Conservation (phyloP, 768 basidiomycete species). For the Pleurotus sapidus region DNA sequence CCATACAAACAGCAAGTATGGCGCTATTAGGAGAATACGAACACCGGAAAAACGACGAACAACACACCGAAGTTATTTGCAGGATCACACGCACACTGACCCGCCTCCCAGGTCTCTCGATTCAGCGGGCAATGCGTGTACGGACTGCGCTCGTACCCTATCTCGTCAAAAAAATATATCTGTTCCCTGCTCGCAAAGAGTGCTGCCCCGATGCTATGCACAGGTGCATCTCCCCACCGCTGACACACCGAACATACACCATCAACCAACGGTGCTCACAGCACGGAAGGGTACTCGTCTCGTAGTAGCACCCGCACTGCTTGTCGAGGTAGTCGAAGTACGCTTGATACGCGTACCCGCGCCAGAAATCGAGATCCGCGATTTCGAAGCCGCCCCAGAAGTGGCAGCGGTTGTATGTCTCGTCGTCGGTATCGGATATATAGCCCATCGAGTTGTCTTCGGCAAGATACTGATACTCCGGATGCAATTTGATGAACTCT, state of each 20-base stretch:
- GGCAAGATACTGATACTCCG: conserved; percentile 57
- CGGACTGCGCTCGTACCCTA: conserved; percentile 79
- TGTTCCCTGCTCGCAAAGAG: conserved; percentile 73
- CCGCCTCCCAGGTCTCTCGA: conserved; percentile 43
- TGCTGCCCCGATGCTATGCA: conserved; percentile 80
- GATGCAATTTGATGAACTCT: conserved; percentile 70
- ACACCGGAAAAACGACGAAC: too few relatives aligned
- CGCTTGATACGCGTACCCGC: conserved; percentile 75
- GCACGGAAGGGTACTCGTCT: conserved; percentile 41
- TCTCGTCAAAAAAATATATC: conserved; percentile 80
- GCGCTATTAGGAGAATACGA: too few relatives aligned
- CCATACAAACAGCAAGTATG: too few relatives aligned
- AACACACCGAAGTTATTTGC: conserved; percentile 66
- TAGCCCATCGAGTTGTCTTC: conserved; percentile 70
- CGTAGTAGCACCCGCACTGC: conserved; percentile 89
- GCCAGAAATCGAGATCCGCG: conserved; percentile 86
- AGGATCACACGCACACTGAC: conserved; percentile 74
- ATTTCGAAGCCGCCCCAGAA: conserved; percentile 96
- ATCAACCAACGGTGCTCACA: not conserved
- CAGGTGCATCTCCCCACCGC: conserved; percentile 87
- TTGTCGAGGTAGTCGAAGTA: conserved; percentile 83
- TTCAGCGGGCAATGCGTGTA: conserved; percentile 76
- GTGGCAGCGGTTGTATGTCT: conserved; percentile 69
- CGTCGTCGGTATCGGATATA: conserved; percentile 66
- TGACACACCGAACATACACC: conserved; percentile 43